Percentiles rank a stretch among this genome's conserved stretches.
Conservation (phyloP, 495 filamentous ascomycete genomes). For the Neurospora sp. region DNA sequence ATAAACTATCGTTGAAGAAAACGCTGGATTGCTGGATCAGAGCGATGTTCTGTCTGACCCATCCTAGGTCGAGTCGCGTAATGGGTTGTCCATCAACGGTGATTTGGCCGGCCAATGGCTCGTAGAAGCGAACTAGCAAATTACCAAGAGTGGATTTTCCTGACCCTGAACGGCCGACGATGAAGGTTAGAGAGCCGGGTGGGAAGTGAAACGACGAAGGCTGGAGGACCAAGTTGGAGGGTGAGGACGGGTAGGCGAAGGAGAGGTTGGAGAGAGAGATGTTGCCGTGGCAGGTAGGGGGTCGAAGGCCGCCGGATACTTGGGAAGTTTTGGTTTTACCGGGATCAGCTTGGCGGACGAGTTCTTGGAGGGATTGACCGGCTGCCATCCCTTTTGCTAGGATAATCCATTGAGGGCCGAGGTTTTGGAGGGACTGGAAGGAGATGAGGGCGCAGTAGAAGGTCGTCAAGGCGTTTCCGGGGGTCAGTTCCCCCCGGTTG, state of each 20-base stretch:
- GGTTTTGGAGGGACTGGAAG: slow-evolving; percentile 58
- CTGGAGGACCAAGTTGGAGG: slow-evolving; percentile 49
- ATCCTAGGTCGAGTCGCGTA: slow-evolving; percentile 51
- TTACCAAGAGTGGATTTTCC: slow-evolving; percentile 88
- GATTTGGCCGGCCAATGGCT: slow-evolving; percentile 54
- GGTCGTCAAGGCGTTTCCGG: slow-evolving; percentile 69
- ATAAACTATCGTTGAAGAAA: slow-evolving; percentile 76
- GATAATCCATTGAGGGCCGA: slow-evolving; percentile 64
- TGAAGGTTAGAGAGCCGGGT: slow-evolving; percentile 63
- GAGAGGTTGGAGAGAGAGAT: slow-evolving; percentile 42
- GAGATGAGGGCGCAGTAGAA: slow-evolving; percentile 76
- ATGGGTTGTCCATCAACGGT: slow-evolving; percentile 56
- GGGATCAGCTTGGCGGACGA: slow-evolving; percentile 9
- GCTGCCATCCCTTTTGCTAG: slow-evolving; percentile 76
- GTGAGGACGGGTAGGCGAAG: slow-evolving; percentile 77
- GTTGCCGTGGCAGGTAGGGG: slow-evolving; percentile 12
- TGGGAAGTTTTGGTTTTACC: neutral
- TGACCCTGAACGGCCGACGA: slow-evolving; percentile 81
- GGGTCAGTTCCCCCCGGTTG: slow-evolving; percentile 30
- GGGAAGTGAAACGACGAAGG: slow-evolving; percentile 54
- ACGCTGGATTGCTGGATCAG: slow-evolving; percentile 74
- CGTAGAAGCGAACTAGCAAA: slow-evolving; percentile 68
- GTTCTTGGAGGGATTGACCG: slow-evolving; percentile 45
- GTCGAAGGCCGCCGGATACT: neutral
- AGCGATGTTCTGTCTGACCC: slow-evolving; percentile 72